A percentile compares a stretch with the other conserved stretches of the same genome.
These are phyloP conservation scores for Teratosphaeria pseudoeucalypti DNA, from an alignment of 2,329 filamentous ascomycete genomes.

Conservation along the genomic window DNA sequence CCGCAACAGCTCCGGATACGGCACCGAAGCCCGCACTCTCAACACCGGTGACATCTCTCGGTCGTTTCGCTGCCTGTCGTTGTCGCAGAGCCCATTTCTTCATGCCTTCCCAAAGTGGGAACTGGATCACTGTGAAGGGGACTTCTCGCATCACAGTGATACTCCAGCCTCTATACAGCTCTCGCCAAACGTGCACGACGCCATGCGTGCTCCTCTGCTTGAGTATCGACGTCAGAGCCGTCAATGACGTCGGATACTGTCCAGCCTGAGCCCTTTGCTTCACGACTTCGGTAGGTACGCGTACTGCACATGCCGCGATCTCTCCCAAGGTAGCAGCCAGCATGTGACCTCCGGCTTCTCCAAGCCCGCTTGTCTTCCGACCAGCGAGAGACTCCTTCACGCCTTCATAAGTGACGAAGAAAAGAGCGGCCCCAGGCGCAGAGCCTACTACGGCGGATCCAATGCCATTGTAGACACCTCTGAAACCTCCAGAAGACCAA, in stretches of 20 bases:
- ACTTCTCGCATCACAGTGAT: slow-evolving; percentile 94
- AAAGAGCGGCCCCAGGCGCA: slow-evolving; percentile 86
- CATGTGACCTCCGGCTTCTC: slow-evolving; percentile 55
- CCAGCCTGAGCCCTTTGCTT: slow-evolving; percentile 93
- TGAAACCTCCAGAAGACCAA: slow-evolving; percentile 75
- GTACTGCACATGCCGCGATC: slow-evolving; percentile 79
- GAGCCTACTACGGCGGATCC: slow-evolving; percentile 83
- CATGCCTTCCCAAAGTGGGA: slow-evolving; percentile 90
- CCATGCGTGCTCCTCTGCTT: slow-evolving; percentile 30
- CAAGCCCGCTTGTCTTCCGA: slow-evolving; percentile 8
- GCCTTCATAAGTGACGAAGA: slow-evolving; percentile 51
- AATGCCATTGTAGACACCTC: slow-evolving; percentile 84
- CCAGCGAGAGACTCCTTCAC: slow-evolving; percentile 14
- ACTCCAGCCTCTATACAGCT: slow-evolving; percentile 83
- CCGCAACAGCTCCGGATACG: slow-evolving; percentile 72
- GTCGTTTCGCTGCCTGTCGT: slow-evolving; percentile 12
- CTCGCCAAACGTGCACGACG: slow-evolving; percentile 55
- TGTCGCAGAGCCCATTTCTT: slow-evolving; percentile 56
- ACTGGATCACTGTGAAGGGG: slow-evolving; percentile 94
- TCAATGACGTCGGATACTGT: slow-evolving; percentile 59
- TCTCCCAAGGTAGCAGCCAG: slow-evolving; percentile 76
- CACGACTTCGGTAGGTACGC: slow-evolving; percentile 91
- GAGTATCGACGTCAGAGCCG: slow-evolving; percentile 61
- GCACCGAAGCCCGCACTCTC: slow-evolving; percentile 83
- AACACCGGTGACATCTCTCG: slow-evolving; percentile 50